Base-by-base conservation (phyloP, 2,329 filamentous ascomycete species). In the Thielaviopsis euricoi region DNA sequence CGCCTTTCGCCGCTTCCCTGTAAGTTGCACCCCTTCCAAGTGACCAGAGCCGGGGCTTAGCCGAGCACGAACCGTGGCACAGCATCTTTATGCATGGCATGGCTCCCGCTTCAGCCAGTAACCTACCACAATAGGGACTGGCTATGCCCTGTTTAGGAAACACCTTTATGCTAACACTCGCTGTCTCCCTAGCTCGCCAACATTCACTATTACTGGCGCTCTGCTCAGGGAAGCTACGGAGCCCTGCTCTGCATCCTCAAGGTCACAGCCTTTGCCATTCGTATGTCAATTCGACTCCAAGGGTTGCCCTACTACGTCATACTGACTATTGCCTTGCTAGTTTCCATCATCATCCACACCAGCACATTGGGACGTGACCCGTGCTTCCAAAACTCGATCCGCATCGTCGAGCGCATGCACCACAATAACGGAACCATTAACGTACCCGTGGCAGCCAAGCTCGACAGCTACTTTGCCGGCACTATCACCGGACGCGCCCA, bases 181-280 rank as follows among this genome's bases (percentile, higher is more conserved):
- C 13, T 33, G 10, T n/a, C 15, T 33, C n/a, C 52, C 33, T 55
- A 60, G 59, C 43, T 60, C 25, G 22, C 59, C 23, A 60, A 60
- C 33, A 55, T 60, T 17, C 59, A 60, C n/a, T 55, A 60, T 26
- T 60, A 60, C 29, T 60, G 59, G 59, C 37, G 56, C 10, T 57
- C 59, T 6, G 52, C 52, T 5, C 56, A 58, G 53, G 59, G 56
- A 6, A 58, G 49, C 10, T 58, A 58, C 23, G 56, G 55, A 5
- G 46, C 59, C 13, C 15, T 53, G 6, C 25, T 55, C 21, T 55
- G 52, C 53, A 50, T 60, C 15, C 15, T 58, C 10, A 58, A 60
- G 25, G 55, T 60, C 33, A 60, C 56, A 2, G 53, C 48, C 22
- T 60, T 58, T 58, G 59, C 59, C 21, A 58, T 60, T 50, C 48